These are phyloP conservation scores for Dimocarpus longan DNA, from an alignment of 345 rosid species.

Conservation along the genomic window DNA sequence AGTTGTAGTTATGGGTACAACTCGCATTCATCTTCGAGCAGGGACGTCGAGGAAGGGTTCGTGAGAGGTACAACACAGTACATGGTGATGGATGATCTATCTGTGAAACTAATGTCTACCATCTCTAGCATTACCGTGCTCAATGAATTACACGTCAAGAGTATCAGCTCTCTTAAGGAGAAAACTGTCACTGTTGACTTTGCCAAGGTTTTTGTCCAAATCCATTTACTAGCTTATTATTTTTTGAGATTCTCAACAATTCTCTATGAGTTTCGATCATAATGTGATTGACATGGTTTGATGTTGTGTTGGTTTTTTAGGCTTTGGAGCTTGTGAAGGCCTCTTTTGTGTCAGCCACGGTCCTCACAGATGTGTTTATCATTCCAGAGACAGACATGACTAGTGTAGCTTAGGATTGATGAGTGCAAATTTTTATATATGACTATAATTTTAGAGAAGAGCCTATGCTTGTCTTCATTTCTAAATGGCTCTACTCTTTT, in stretches of 20 bases:
- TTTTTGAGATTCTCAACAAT: no score
- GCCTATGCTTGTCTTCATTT: no score
- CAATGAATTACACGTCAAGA: neutral
- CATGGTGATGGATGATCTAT: slow-evolving; percentile 25
- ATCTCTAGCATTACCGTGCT: slow-evolving; percentile 2
- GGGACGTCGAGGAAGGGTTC: slow-evolving; percentile 1
- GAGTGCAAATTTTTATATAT: no score
- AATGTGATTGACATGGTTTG: neutral
- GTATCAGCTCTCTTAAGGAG: slow-evolving; percentile 16
- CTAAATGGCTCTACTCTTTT: no score
- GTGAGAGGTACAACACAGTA: slow-evolving; percentile 11
- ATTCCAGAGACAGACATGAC: neutral
- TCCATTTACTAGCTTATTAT: no score
- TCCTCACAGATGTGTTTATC: slow-evolving; percentile 5
- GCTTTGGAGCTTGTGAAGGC: slow-evolving; percentile 1
- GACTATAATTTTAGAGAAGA: no score
- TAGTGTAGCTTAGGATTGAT: neutral
- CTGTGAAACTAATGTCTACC: slow-evolving; percentile 18
- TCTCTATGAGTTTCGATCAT: neutral
- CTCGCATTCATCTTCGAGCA: neutral
- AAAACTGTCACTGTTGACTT: slow-evolving; percentile 6
- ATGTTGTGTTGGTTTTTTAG: neutral
- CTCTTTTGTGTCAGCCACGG: neutral
- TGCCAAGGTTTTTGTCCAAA: neutral
- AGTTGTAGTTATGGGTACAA: neutral